Evolutionary conservation across 345 rosid species (phyloP), one percentile per base, ranked within the genome.

Genomic region (Rhizophora apiculata): DNA sequence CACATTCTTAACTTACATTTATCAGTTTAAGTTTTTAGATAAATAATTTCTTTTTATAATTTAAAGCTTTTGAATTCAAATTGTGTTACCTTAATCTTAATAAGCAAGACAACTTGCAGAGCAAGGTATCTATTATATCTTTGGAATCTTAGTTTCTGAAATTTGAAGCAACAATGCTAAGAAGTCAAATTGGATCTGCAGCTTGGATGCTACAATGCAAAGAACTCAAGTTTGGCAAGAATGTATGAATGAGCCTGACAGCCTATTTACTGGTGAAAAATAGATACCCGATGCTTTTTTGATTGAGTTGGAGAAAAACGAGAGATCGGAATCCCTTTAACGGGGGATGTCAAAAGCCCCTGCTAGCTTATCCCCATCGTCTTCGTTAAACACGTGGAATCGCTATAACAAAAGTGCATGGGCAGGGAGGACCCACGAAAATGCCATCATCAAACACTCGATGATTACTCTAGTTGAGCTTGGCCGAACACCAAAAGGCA

Each of bases 321-420:
- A 57, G 60, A 31, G 72, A 56, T 29, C 34, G 15, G 30, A 61
- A 67, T 67, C 26, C 52, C 37, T 39, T 51, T 72, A 60, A 60
- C 66, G 76, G 63, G 57, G 71, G 57, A 24, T 62, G 30, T 60
- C 53, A 60, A 72, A 58, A 61, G 5, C 46, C 51, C 66, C 53
- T 24, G 15, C 37, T 15, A 51, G 32, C 34, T 64, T 43, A 46
- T 64, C 30, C 5, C 53, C 53, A 48, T 60, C 26, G 51, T 51
- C 62, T 37, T 65, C 49, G 49, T 62, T 62, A 54, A 62, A 60
- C 59, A 62, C 37, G 57, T 55, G 64, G 68, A n/a, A 37, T 60
- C 62, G n/a, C 63, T 52, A 56, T n/a, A 61, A 10, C 37, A 60
- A 73, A 68, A 63, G 54, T 63, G 65, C 65, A 46, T 3, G 2